Base-by-base conservation (phyloP, 148 eudicot genomes). In the Hydrangea macrophylla region DNA sequence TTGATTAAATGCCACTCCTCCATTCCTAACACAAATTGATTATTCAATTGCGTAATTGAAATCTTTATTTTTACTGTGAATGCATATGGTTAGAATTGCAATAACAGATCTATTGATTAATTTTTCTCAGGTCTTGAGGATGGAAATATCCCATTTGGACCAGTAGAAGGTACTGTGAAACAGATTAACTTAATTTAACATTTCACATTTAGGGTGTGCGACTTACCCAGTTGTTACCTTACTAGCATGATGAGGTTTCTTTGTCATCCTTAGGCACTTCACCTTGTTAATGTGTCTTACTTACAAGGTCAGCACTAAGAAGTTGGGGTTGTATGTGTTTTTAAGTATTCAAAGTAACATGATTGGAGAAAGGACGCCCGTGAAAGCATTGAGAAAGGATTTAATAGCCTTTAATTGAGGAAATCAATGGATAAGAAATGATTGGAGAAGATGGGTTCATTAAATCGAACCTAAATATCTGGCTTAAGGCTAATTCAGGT, bases 61-160 rank as follows among this genome's bases (percentile, higher is more conserved):
- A 9, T n/a, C 28, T 23, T 20, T 20, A 36, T 2, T 17, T 60
- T 1, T 36, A 3, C 27, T 60, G 45, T 37, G 25, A 59, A 13
- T 27, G 13, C 48, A 24, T n/a, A n/a, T 58, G 22, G 25, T 30
- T 42, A 10, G 9, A n/a, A 56, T 32, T 48, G 7, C 51, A 23
- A 20, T 36, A 25, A 72, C 35, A 45, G 60, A 32, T 65, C 54
- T 45, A 42, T 26, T 67, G 35, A 23, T 64, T 72, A 36, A 28
- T 31, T 9, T 20, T 66, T 44, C 74, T 68, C 85, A 88, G 93
- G 88, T 61, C 73, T 88, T 62, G 88, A 84, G 53, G 93, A 88
- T 71, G 80, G 83, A 61, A 76, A 75, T 76, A 88, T 85, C 51
- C 83, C 88, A n/a, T 88, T 81, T 65, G 93, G 85, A 70, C 79